Base-by-base conservation (phyloP, 2,329 filamentous ascomycete genomes). In the Nakataea oryzae region DNA sequence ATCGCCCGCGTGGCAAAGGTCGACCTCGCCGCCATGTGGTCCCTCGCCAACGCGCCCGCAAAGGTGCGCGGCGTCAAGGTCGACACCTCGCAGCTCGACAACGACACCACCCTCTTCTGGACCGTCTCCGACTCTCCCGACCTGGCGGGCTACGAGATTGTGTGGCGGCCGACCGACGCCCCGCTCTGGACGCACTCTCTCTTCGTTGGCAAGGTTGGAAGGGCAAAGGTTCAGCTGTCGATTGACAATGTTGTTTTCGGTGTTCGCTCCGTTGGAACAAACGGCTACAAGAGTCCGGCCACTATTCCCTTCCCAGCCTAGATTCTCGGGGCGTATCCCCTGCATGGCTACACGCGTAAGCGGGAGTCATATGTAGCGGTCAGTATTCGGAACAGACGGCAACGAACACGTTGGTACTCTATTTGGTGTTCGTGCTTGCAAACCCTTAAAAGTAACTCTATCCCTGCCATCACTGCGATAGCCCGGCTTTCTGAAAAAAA, bases 221-320 rank as follows among this genome's bases (percentile, higher is more conserved):
- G 69, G 54, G 78, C 75, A 5, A 80, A 74, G 6, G 70, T 86
- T 21, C 69, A 75, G 1, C 67, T 85, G 65, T 80, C 77, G 62
- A 84, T 84, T 71, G 83, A 86, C 64, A 82, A 84, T 70, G 79
- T 82, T 14, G 76, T 82, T 28, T 84, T 85, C 71, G 82, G 83
- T 0, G 74, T 85, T 0, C 72, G 82, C 65, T 74, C 80, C 26
- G 78, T 81, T 5, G 79, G 79, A 0, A 73, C 66, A 63, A 78
- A 80, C 68, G 80, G 80, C n/a, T 78, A 75, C 62, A 80, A 75
- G 70, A 79, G 77, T 67, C 68, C 59, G 21, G 64, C 64, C 17
- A 58, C 61, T 14, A 62, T 65, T 47, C 58, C 64, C 14, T 62
- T 62, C 17, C 59, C 59, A 1, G 50, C 26, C 24, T 61, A 50